These are phyloP conservation scores for Bipolaris sorokiniana DNA, from an alignment of 2,329 filamentous ascomycete genomes.

Conservation along the genomic window DNA sequence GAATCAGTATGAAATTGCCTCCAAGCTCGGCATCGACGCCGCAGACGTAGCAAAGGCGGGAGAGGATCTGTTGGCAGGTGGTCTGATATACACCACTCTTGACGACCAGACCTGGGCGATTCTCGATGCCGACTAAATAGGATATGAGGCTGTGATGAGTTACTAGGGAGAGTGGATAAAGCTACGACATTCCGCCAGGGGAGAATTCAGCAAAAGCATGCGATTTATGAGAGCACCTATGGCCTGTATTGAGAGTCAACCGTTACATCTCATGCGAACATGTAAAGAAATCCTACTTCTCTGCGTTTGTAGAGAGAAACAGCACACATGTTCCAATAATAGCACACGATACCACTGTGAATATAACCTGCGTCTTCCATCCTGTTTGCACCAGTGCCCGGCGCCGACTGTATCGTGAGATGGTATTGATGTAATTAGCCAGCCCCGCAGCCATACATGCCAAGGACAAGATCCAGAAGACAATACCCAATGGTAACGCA, in stretches of 20 bases:
- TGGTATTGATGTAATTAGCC: slow-evolving; percentile 82
- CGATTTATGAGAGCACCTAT: slow-evolving; percentile 1
- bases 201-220: neutral
- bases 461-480: slow-evolving; percentile 86
- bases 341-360: slow-evolving; percentile 49
- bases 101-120: slow-evolving; percentile 93
- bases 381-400: slow-evolving; percentile 89
- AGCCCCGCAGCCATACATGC: slow-evolving; percentile 78
- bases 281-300: slow-evolving; percentile 18
- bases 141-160: neutral
- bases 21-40: slow-evolving; percentile 67
- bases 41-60: slow-evolving; percentile 76
- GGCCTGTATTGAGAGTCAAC: slow-evolving; percentile 4
- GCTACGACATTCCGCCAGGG: neutral
- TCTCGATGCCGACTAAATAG: slow-evolving; percentile 62
- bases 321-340: slow-evolving; percentile 52
- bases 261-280: slow-evolving; percentile 9
- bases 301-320: slow-evolving; percentile 50
- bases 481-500: slow-evolving; percentile 79
- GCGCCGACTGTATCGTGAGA: slow-evolving; percentile 80
- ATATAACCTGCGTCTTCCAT: slow-evolving; percentile 86
- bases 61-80: slow-evolving; percentile 76
- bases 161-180: neutral
- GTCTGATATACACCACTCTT: slow-evolving; percentile 86
- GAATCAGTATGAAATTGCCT: slow-evolving; percentile 78